Percentiles rank a stretch among this genome's conserved stretches.
Conservation (phyloP, 805 yeast genomes). For the Ogataea pini region DNA sequence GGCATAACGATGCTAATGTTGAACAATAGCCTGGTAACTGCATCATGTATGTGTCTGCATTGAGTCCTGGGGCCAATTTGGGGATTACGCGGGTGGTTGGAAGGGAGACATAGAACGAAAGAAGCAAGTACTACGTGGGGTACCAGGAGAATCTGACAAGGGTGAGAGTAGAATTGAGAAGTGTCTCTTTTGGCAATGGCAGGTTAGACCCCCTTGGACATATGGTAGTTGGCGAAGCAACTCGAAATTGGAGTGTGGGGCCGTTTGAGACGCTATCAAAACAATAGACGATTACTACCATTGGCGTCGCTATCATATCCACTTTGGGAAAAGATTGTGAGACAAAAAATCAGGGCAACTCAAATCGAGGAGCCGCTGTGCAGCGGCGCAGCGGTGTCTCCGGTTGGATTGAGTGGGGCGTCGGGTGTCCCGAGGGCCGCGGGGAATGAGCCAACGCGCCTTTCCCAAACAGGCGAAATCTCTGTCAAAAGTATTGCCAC, state of each 20-base stretch:
- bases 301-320: background rate
- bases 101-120: too few species aligned
- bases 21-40: slow-evolving; percentile 7
- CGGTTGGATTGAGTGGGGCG: background rate
- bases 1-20: slow-evolving; percentile 5
- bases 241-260: too few species aligned
- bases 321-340: slow-evolving; percentile 6
- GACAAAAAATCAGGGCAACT: background rate
- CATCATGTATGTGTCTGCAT: background rate
- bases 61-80: slow-evolving; percentile 1
- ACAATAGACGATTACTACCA: too few species aligned
- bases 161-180: too few species aligned
- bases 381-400: slow-evolving; percentile 1
- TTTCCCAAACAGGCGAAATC: background rate
- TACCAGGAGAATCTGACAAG: too few species aligned
- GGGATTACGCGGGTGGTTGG: background rate
- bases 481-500: background rate
- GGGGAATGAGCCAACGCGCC: background rate
- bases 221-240: too few species aligned
- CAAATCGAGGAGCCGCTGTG: slow-evolving; percentile 5
- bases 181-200: too few species aligned
- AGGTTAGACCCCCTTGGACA: too few species aligned
- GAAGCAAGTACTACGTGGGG: too few species aligned
- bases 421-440: background rate
- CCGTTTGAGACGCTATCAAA: too few species aligned